phyloP scores from a whole-genome alignment of 2,329 filamentous ascomycete species.

The Colletotrichum australisinense region DNA sequence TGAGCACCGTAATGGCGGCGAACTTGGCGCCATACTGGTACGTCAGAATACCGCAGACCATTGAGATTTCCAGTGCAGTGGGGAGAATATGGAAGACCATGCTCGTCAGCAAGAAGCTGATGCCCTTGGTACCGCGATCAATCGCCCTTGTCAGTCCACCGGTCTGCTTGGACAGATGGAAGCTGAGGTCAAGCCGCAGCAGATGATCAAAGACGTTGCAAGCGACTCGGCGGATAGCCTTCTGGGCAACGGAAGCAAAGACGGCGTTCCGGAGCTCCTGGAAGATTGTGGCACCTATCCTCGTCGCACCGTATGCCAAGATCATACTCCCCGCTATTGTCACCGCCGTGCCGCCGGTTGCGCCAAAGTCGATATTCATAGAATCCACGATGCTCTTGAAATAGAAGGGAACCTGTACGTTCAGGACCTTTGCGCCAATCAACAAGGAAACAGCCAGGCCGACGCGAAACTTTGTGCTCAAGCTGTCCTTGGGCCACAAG shows the following conservation, averaged over 20 bases:
- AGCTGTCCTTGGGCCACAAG: slow-evolving; percentile 91
- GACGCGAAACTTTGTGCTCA: slow-evolving; percentile 86
- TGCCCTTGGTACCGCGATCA: slow-evolving; percentile 97
- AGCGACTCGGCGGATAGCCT: slow-evolving; percentile 92
- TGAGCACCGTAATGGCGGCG: slow-evolving; percentile 87
- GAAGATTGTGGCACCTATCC: slow-evolving; percentile 89
- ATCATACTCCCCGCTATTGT: slow-evolving; percentile 94
- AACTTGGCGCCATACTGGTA: slow-evolving; percentile 96
- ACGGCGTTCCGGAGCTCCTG: slow-evolving; percentile 96
- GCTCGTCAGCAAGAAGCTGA: slow-evolving; percentile 94
- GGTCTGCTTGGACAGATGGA: slow-evolving; percentile 94
- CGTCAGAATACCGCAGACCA: slow-evolving; percentile 96
- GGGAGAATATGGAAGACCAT: slow-evolving; percentile 99
- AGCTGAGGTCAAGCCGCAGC: slow-evolving; percentile 88
- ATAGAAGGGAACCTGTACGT: slow-evolving; percentile 98
- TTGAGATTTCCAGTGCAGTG: slow-evolving; percentile 90
- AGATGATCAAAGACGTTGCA: slow-evolving; percentile 93
- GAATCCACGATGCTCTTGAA: slow-evolving; percentile 98
- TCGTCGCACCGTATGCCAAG: slow-evolving; percentile 88
- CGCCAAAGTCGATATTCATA: slow-evolving; percentile 95
- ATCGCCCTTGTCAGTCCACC: slow-evolving; percentile 94
- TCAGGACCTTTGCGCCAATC: slow-evolving; percentile 91
- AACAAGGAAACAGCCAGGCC: slow-evolving; percentile 85
- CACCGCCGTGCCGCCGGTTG: slow-evolving; percentile 86
- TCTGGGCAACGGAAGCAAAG: slow-evolving; percentile 96